phyloP scores from a whole-genome alignment of 129 eudicot species.

The Lonicera japonica region DNA sequence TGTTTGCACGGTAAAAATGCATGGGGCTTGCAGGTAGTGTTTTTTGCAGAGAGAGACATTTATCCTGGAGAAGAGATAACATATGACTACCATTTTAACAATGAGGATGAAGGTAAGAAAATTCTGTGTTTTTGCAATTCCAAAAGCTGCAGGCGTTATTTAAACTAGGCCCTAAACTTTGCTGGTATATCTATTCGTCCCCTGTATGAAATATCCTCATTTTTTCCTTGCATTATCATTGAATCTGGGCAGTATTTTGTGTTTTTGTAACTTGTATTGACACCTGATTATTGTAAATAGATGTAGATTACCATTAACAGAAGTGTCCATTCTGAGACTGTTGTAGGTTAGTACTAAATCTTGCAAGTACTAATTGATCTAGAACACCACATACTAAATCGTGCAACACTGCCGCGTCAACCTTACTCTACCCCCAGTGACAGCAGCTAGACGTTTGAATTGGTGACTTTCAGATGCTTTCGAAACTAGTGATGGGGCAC shows the following conservation, averaged over 20 bases:
- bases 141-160: slow-evolving; percentile 58
- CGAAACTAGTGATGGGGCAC: no score
- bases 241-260: not conserved
- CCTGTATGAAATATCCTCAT: not conserved
- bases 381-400: no score
- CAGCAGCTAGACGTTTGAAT: no score
- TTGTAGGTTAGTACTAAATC: not conserved
- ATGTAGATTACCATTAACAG: not conserved
- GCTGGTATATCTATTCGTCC: not conserved
- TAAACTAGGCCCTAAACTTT: slow-evolving; percentile 26
- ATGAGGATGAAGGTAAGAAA: slow-evolving; percentile 83
- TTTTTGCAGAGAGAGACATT: slow-evolving; percentile 73
- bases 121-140: slow-evolving; percentile 70
- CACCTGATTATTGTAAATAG: not conserved
- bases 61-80: slow-evolving; percentile 92
- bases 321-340: not conserved
- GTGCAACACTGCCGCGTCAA: no score
- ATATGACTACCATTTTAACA: slow-evolving; percentile 74
- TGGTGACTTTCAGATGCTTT: no score
- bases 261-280: not conserved
- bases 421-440: no score
- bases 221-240: not conserved
- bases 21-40: slow-evolving; percentile 83
- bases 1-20: not conserved
- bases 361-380: no score